Percentiles rank a stretch among this genome's conserved stretches.
These are phyloP conservation scores for Boletus coccyginus DNA, from an alignment of 768 basidiomycete species.

Conservation along the genomic window DNA sequence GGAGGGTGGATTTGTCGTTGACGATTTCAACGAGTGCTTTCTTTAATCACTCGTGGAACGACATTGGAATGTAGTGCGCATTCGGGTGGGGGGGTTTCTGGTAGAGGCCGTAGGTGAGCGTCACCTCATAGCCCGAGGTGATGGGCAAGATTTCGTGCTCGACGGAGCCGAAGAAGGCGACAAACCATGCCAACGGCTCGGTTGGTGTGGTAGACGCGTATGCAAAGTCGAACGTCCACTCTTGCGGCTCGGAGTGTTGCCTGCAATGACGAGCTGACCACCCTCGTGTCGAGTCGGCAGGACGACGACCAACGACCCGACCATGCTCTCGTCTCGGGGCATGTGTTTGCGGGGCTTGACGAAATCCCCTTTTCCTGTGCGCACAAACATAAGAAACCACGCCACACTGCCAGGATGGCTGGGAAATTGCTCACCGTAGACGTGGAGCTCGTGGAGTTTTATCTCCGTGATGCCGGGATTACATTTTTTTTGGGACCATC, in stretches of 20 bases:
- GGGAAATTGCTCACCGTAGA: conserved; percentile 35
- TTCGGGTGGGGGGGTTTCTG: neutral
- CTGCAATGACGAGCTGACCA: neutral
- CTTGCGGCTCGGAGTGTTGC: neutral
- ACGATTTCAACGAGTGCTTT: neutral
- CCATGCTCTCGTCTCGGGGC: conserved; percentile 37
- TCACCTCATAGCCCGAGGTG: conserved; percentile 41
- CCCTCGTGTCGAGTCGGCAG: conserved; percentile 36
- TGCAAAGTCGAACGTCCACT: conserved; percentile 1
- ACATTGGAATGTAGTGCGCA: neutral
- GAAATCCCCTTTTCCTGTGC: neutral
- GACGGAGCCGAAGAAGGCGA: conserved; percentile 41
- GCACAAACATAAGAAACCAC: too few species aligned
- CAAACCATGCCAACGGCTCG: conserved; percentile 28
- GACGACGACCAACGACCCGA: conserved; percentile 50
- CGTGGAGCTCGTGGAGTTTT: conserved; percentile 47
- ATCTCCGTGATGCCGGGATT: neutral
- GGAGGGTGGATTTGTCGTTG: neutral
- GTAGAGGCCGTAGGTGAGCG: conserved; percentile 42
- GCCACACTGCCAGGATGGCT: too few species aligned
- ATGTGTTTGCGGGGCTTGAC: conserved; percentile 25
- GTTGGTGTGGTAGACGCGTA: neutral
- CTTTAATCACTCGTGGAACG: neutral
- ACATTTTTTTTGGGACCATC: too few species aligned
- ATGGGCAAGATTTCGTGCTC: conserved; percentile 44